Evolutionary conservation across 768 basidiomycete genomes (phyloP).

Genomic region (Trametes cinnabarina): DNA sequence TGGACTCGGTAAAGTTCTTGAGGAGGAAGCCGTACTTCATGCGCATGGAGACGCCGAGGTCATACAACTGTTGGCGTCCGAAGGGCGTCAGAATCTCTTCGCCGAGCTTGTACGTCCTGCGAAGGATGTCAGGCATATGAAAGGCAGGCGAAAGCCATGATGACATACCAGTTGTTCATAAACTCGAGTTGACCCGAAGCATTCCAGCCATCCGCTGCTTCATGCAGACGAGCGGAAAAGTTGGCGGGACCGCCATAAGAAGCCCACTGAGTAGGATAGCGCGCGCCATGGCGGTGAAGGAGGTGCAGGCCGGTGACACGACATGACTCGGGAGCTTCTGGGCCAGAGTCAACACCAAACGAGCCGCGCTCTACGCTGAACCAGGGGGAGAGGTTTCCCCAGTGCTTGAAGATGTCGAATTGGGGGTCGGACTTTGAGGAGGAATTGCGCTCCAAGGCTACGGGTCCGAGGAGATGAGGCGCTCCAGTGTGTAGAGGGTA

Average conservation of each 20-base stretch:
- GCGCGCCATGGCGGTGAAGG: conserved; percentile 80
- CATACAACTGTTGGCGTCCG: conserved; percentile 83
- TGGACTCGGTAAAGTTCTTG: conserved; percentile 39
- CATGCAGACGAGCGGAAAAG: conserved; percentile 54
- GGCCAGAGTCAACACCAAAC: conserved; percentile 72
- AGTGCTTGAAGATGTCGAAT: conserved; percentile 71
- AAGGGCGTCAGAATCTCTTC: conserved; percentile 91
- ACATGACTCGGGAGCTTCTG: conserved; percentile 69
- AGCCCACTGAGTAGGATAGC: conserved; percentile 65
- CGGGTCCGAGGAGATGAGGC: conserved; percentile 55
- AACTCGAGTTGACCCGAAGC: conserved; percentile 67
- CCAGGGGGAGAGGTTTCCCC: conserved; percentile 89
- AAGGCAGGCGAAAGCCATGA: not conserved
- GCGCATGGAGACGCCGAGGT: conserved; percentile 42
- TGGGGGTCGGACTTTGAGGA: conserved; percentile 19
- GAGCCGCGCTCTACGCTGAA: conserved; percentile 63
- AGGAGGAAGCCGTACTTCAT: conserved; percentile 44
- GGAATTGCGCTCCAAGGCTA: conserved; percentile 27
- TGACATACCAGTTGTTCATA: conserved; percentile 74
- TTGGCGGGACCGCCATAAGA: conserved; percentile 58
- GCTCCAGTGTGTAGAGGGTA: conserved; percentile 77
- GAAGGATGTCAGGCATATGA: not conserved
- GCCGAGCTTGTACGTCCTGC: conserved; percentile 87
- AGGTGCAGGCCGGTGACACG: conserved; percentile 72
- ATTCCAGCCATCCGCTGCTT: conserved; percentile 56